phyloP scores from a whole-genome alignment of 148 eudicot genomes.

The Camellia sinensis region DNA sequence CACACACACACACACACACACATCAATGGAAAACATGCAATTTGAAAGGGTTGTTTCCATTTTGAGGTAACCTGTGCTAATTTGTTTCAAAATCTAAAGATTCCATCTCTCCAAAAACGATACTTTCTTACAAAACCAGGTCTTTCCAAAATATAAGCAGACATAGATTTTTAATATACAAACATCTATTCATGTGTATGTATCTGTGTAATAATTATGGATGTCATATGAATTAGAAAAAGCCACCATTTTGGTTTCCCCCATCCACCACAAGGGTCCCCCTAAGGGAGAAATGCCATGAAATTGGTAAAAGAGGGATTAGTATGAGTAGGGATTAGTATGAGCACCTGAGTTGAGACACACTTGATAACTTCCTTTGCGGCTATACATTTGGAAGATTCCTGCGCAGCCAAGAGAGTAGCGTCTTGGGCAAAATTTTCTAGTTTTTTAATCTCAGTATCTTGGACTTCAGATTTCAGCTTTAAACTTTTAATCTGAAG shows the following conservation, averaged over 20 bases:
- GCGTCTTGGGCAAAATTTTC: conserved; percentile 49
- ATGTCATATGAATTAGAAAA: not conserved
- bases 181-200: not conserved
- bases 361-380: conserved; percentile 51
- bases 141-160: not conserved
- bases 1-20: no score
- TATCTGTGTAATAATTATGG: not conserved
- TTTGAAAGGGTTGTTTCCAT: not conserved
- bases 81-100: not conserved
- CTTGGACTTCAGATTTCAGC: conserved; percentile 65
- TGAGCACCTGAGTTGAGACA: conserved; percentile 43
- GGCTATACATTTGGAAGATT: conserved; percentile 45
- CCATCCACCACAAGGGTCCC: not conserved
- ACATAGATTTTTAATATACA: not conserved
- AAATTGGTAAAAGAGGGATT: conserved; percentile 5
- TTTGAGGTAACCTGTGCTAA: not conserved
- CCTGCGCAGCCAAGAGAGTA: conserved; percentile 47
- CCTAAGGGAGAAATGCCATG: not conserved
- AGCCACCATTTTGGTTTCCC: not conserved
- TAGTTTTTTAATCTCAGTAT: conserved; percentile 61
- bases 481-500: conserved; percentile 57
- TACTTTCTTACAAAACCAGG: not conserved
- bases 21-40: not conserved
- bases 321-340: not conserved
- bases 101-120: not conserved